phyloP scores from a whole-genome alignment of 2,329 filamentous ascomycete species.

The Xylariaceae sp. region DNA sequence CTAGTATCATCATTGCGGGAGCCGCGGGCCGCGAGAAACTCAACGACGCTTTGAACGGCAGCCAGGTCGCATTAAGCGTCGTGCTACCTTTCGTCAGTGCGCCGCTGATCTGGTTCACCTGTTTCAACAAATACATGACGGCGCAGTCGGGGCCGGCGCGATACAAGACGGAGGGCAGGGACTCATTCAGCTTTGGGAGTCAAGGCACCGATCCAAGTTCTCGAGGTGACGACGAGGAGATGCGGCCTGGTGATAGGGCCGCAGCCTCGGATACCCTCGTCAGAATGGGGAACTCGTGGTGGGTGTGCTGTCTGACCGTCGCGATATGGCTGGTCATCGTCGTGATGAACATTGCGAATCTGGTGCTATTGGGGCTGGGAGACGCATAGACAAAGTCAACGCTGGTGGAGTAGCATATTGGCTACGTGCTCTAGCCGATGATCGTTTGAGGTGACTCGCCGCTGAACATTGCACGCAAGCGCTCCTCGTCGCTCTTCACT shows the following conservation, averaged over 20 bases:
- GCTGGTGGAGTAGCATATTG: too few relatives aligned
- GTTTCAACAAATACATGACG: slow-evolving; percentile 74
- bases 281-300: slow-evolving; percentile 71
- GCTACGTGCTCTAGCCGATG: too few relatives aligned
- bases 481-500: too few relatives aligned
- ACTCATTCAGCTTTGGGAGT: slow-evolving; percentile 12
- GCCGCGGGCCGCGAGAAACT: slow-evolving; percentile 70
- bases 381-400: neutral
- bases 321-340: slow-evolving; percentile 71
- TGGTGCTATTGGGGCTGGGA: slow-evolving; percentile 25
- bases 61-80: slow-evolving; percentile 73
- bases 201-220: neutral
- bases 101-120: slow-evolving; percentile 82
- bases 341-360: slow-evolving; percentile 60
- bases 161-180: slow-evolving; percentile 24
- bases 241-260: slow-evolving; percentile 3
- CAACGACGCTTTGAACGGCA: slow-evolving; percentile 66
- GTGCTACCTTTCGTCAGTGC: slow-evolving; percentile 80
- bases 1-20: slow-evolving; percentile 77
- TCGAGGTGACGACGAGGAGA: slow-evolving; percentile 2
- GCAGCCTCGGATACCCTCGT: slow-evolving; percentile 21
- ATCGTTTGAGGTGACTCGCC: too few relatives aligned
- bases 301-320: slow-evolving; percentile 50
- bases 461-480: too few relatives aligned
- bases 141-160: slow-evolving; percentile 46